These are phyloP conservation scores for Boletus rubescentipes DNA, from an alignment of 768 basidiomycete species.

Conservation along the genomic window DNA sequence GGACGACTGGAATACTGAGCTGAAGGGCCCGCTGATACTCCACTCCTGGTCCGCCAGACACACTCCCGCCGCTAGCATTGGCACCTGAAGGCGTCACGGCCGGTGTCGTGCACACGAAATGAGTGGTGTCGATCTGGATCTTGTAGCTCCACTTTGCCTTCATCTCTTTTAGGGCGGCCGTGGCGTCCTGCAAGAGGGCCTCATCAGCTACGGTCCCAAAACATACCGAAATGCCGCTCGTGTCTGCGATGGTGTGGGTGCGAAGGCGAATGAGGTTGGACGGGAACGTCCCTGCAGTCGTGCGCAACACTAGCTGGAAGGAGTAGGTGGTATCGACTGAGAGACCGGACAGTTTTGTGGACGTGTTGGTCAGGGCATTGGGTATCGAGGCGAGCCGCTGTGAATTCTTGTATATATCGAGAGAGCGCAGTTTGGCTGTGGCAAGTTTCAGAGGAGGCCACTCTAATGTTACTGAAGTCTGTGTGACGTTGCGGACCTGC, in stretches of 20 bases:
- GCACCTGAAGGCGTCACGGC: conserved; percentile 63
- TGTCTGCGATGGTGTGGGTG: conserved; percentile 95
- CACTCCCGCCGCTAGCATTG: conserved; percentile 49
- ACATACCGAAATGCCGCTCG: conserved; percentile 91
- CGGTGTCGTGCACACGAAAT: conserved; percentile 95
- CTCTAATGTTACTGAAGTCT: conserved; percentile 95
- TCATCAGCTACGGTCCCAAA: conserved; percentile 87
- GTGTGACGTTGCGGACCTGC: conserved; percentile 89
- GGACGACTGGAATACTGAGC: conserved; percentile 91
- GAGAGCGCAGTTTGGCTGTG: conserved; percentile 77
- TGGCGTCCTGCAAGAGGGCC: conserved; percentile 75
- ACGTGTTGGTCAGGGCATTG: conserved; percentile 78
- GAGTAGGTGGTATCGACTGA: conserved; percentile 83
- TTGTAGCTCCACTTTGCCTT: conserved; percentile 86
- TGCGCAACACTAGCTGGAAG: conserved; percentile 92
- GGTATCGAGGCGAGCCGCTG: conserved; percentile 86
- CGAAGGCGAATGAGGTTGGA: conserved; percentile 80
- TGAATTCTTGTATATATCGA: conserved; percentile 92
- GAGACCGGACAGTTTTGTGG: conserved; percentile 82
- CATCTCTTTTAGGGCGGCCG: conserved; percentile 81
- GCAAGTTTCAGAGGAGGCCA: conserved; percentile 89
- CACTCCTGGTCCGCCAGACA: conserved; percentile 64
- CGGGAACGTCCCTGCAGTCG: conserved; percentile 86
- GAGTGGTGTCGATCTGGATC: conserved; percentile 97
- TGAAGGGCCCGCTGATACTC: conserved; percentile 96